Evolutionary conservation across 306 rosid genomes (phyloP).

Genomic region (Astragalus membranaceus): DNA sequence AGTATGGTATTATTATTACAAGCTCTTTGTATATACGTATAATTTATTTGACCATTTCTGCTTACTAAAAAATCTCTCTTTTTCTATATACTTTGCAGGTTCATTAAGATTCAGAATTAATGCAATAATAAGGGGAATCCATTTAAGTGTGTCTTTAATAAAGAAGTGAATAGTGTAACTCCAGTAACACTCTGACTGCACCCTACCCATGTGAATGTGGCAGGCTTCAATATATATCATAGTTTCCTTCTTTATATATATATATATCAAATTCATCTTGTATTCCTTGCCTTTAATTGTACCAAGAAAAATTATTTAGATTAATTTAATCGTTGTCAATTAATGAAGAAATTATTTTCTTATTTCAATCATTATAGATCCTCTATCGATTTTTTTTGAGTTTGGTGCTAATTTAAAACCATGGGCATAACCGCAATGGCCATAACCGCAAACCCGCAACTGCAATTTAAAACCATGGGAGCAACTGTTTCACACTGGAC

Average conservation of each 20-base stretch:
- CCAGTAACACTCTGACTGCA: not conserved
- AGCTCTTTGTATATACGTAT: not conserved
- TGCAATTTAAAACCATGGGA: no score
- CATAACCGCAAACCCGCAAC: no score
- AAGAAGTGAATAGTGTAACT: constrained; percentile 4
- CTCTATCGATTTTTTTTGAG: no score
- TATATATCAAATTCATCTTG: constrained; percentile 4
- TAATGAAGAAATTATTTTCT: not conserved
- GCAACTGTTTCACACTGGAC: no score
- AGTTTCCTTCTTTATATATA: not conserved
- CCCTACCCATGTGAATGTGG: not conserved
- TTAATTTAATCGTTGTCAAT: not conserved
- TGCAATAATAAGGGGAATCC: constrained; percentile 8
- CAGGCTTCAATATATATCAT: not conserved
- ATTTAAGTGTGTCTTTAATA: not conserved
- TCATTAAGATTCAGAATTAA: constrained; percentile 25
- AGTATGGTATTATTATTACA: constrained; percentile 11
- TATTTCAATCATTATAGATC: no score
- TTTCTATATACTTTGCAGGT: constrained; percentile 23
- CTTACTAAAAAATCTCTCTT: not conserved
- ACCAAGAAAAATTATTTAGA: not conserved
- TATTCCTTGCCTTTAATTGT: not conserved
- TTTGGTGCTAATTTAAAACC: no score
- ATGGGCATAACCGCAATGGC: no score
- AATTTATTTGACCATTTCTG: not conserved